Base-by-base conservation (phyloP, 768 basidiomycete species). In the Lepiota brunneoincarnata region DNA sequence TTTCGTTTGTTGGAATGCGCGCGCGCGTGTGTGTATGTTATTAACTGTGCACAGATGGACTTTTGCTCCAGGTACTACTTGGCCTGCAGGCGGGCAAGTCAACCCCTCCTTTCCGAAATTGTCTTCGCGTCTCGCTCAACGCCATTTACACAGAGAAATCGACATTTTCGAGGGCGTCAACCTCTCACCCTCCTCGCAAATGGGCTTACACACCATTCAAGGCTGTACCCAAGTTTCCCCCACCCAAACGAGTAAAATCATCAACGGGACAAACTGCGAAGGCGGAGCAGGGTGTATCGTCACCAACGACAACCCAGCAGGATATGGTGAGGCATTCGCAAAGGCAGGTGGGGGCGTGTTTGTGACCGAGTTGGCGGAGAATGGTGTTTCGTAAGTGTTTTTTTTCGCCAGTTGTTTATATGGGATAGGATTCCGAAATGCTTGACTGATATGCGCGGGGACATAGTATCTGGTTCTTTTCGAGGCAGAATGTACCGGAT, bases 81-180 rank as follows among this genome's bases (percentile, higher is more conserved):
- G 87, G 86, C 87, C 87, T 2, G 63, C 65, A 10, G 86, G 84
- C 57, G 84, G 81, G 67, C 79, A 70, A 59, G 75, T 54, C 11
- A 28, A 12, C 14, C 4, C 28, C 38, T 17, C 24, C 15, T 7
- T 28, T n/a, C n/a, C n/a, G n/a, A n/a, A 28, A 28, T 7, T 7
- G 7, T 28, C 3, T 4, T 28, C 26, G 4, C 26, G 7, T 28
- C 26, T 28, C 26, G 7, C 26, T 28, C 26, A 28, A 28, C 26
- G 7, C n/a, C n/a, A 28, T 4, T 9, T 9, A 15, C 41, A 10
- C 41, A 75, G 76, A 23, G 86, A 90, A 64, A 86, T 88, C 56
- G 91, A 93, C 66, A 88, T 87, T 10, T 81, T 93, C 55, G 91
- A 94, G 66, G 87, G 84, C 31, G 85, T 93, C 57, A 93, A 94